These are phyloP conservation scores for Russula dissimulans DNA, from an alignment of 768 basidiomycete species.

Conservation along the genomic window DNA sequence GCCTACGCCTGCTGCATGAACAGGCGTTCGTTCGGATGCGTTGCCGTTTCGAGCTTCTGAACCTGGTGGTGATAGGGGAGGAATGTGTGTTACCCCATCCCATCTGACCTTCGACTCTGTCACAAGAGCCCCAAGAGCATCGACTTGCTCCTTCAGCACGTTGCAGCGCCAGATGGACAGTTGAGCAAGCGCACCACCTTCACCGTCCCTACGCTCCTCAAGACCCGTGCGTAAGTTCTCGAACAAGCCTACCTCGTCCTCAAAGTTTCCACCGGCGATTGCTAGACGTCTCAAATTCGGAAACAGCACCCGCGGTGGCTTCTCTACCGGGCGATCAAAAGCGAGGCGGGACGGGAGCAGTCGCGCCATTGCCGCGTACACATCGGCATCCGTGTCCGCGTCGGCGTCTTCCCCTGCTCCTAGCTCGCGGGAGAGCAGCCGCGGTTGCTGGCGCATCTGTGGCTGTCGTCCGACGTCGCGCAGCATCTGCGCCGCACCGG, in stretches of 20 bases:
- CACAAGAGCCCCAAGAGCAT: conserved; percentile 4
- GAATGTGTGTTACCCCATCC: conserved; percentile 2
- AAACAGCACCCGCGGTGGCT: not conserved
- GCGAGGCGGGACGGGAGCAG: conserved; percentile 2
- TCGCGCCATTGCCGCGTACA: conserved; percentile 8
- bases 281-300: conserved; percentile 9
- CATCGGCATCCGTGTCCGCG: not conserved
- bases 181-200: not conserved
- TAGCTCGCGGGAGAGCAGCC: not conserved
- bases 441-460: not conserved
- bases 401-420: not conserved
- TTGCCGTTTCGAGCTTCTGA: not conserved
- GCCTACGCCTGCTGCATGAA: not conserved
- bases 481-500: conserved; percentile 5
- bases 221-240: conserved; percentile 7
- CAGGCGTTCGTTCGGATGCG: not conserved
- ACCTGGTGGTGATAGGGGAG: not conserved
- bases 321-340: conserved; percentile 1
- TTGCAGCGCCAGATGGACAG: conserved; percentile 10
- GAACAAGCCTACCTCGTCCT: not conserved
- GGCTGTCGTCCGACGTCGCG: not conserved
- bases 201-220: not conserved
- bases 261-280: conserved; percentile 6
- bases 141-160: conserved; percentile 10
- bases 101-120: conserved; percentile 13